These are phyloP conservation scores for Leptomonas seymouri DNA, from an alignment of 208 protist genomes.

Conservation along the genomic window DNA sequence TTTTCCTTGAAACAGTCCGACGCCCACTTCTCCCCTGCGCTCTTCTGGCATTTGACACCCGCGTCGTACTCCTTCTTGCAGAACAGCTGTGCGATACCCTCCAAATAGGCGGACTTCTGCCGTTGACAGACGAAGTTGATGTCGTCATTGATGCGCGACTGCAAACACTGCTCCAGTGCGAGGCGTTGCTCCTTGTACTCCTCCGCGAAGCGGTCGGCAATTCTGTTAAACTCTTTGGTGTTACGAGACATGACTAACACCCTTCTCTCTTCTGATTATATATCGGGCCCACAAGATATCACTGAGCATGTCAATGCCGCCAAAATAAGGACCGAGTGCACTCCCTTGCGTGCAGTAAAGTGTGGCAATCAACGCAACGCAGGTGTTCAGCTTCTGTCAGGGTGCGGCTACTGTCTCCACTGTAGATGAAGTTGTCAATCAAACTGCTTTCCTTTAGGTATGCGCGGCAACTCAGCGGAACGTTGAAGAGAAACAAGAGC, in stretches of 20 bases:
- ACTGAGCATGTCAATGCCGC: no score
- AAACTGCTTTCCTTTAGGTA: no score
- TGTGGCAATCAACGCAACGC: no score
- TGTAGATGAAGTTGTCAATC: no score
- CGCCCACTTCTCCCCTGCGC: slow-evolving; percentile 73
- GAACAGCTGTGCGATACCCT: slow-evolving; percentile 74
- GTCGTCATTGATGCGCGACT: slow-evolving; percentile 83
- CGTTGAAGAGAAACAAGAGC: background rate
- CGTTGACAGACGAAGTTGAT: slow-evolving; percentile 88
- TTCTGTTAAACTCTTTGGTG: slow-evolving; percentile 81
- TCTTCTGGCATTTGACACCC: slow-evolving; percentile 74
- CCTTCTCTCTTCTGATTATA: no score
- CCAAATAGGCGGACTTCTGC: slow-evolving; percentile 76
- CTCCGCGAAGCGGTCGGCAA: slow-evolving; percentile 62
- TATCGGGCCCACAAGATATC: no score
- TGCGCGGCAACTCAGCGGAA: background rate
- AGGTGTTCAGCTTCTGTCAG: no score
- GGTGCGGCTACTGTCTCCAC: background rate
- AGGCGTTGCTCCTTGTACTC: slow-evolving; percentile 61
- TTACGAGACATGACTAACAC: slow-evolving; percentile 80
- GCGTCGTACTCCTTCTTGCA: slow-evolving; percentile 79
- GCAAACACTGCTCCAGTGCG: slow-evolving; percentile 70
- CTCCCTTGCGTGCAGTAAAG: no score
- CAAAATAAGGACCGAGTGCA: no score
- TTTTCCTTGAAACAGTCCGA: slow-evolving; percentile 87